Percentiles rank a stretch among this genome's conserved stretches.
Evolutionary conservation across 2,329 filamentous ascomycete genomes (phyloP).

Genomic region (Aspergillus candidus): DNA sequence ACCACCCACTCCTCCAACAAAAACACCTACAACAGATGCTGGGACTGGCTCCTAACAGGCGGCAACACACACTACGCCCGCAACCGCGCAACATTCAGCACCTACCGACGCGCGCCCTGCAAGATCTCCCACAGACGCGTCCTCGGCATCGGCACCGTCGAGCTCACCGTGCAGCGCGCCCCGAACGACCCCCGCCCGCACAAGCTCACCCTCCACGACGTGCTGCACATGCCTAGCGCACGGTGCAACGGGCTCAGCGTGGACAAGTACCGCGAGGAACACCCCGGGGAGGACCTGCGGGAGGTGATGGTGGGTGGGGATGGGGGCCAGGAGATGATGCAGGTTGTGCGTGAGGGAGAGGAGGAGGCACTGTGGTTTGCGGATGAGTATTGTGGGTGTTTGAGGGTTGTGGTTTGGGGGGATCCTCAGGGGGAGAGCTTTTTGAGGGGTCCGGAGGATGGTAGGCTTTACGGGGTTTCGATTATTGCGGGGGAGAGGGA

Average conservation of each 20-base stretch:
- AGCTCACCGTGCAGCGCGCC: conserved; percentile 11
- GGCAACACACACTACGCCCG: conserved; percentile 19
- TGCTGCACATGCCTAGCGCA: conserved; percentile 17
- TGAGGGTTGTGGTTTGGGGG: conserved; percentile 15
- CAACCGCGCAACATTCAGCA: conserved; percentile 16
- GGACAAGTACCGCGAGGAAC: conserved; percentile 5
- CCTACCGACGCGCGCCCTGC: conserved; percentile 16
- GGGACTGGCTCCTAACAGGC: conserved; percentile 15
- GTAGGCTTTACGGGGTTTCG: conserved; percentile 4
- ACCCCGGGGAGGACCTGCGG: conserved; percentile 4
- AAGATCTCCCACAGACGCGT: conserved; percentile 12
- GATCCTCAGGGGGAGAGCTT: conserved; percentile 7
- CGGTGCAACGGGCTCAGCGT: conserved; percentile 16
- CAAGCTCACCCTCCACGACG: conserved; percentile 12
- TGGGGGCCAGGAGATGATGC: conserved; percentile 5
- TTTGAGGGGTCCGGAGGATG: conserved; percentile 1
- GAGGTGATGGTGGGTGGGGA: conserved; percentile 6
- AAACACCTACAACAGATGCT: conserved; percentile 10
- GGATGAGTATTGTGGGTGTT: conserved; percentile 8
- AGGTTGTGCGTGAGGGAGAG: neutral
- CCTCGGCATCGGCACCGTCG: conserved; percentile 15
- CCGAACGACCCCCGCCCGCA: conserved; percentile 9
- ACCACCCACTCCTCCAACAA: neutral
- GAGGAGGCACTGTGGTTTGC: conserved; percentile 14
- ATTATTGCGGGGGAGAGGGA: conserved; percentile 14